Base-by-base conservation (phyloP, 2,329 filamentous ascomycete genomes). In the Parafenestella ontariensis region DNA sequence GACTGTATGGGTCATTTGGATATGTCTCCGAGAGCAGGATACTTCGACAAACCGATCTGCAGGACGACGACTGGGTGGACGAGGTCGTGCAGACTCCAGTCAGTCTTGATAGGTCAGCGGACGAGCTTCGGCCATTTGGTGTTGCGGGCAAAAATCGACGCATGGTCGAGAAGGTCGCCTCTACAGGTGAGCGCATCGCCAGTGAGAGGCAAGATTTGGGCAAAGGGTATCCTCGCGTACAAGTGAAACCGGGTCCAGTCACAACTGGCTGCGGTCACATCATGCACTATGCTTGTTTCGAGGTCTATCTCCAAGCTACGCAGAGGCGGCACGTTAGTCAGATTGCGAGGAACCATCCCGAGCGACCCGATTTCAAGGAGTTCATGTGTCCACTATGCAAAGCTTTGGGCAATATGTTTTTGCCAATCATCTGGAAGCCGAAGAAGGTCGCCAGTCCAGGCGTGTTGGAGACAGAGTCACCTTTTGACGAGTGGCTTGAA, bases 341-440 rank as follows among this genome's bases (percentile, higher is more conserved):
- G 73, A 96, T 99, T 74, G 93, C 95, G 7, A 86, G 95, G 13
- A 91, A 96, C 66, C 95, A 98, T 66, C 95, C 95, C 0, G 96
- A 99, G 73, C 85, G 88, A 50, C 83, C 91, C 1, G 82, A 84
- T 18, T 81, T 85, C 39, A 90, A 96, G 59, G 95, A 99, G 68
- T 99, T 99, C 73, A 90, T 98, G 49, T 99, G 95, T 65, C 95
- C 95, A 1, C 82, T 99, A 0, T 99, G 95, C 80, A 99, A 99
- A 76, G 96, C 95, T 3, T 82, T 99, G 0, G 95, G 95, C 2
- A 99, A 99, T 71, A 86, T 91, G 0, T 99, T 99, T 77, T 76
- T 99, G 33, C 96, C 96, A 0, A 92, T 99, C 58, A 88, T 96
- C 33, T 99, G 95, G 95, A 96, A 93, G 72, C 90, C 90, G 23